Conservation (phyloP, 768 basidiomycete species). For the Lactifluus pinguis region DNA sequence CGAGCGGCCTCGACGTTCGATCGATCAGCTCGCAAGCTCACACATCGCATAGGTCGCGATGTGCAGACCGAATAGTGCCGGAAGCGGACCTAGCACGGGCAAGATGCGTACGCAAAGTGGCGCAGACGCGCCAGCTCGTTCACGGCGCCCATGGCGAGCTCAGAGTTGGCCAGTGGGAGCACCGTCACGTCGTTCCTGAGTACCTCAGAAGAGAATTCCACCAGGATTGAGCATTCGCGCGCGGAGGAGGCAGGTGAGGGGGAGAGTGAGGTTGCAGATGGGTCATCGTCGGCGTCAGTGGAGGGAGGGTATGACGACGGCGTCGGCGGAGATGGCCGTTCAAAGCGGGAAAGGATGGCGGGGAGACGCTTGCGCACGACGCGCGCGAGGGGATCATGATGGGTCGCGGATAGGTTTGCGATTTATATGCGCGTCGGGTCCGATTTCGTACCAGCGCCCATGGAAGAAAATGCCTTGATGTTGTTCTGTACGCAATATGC, state of each 20-base stretch:
- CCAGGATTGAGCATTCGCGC: slow-evolving; percentile 55
- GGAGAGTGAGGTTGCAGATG: not conserved
- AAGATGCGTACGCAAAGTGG: slow-evolving; percentile 91
- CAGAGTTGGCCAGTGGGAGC: slow-evolving; percentile 84
- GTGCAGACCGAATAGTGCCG: slow-evolving; percentile 85
- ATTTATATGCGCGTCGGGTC: slow-evolving; percentile 96
- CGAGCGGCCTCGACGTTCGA: slow-evolving; percentile 36
- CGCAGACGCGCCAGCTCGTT: slow-evolving; percentile 86
- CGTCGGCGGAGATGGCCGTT: not conserved
- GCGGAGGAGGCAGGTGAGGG: slow-evolving; percentile 24
- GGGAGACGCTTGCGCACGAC: slow-evolving; percentile 72
- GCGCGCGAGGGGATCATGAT: slow-evolving; percentile 92
- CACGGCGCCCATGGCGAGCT: slow-evolving; percentile 82
- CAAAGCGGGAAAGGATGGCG: slow-evolving; percentile 30
- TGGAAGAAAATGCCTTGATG: slow-evolving; percentile 91
- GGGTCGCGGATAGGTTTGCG: slow-evolving; percentile 83
- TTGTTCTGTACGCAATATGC: slow-evolving; percentile 74
- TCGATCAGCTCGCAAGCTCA: slow-evolving; percentile 75
- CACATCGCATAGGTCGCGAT: slow-evolving; percentile 84
- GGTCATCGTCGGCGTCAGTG: not conserved
- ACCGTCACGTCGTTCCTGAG: slow-evolving; percentile 82
- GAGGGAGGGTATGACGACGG: not conserved
- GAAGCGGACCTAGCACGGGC: slow-evolving; percentile 85
- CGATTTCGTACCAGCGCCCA: slow-evolving; percentile 92
- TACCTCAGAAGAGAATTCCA: slow-evolving; percentile 94